phyloP scores from a whole-genome alignment of 345 rosid species.

The Populus ilicifolia region DNA sequence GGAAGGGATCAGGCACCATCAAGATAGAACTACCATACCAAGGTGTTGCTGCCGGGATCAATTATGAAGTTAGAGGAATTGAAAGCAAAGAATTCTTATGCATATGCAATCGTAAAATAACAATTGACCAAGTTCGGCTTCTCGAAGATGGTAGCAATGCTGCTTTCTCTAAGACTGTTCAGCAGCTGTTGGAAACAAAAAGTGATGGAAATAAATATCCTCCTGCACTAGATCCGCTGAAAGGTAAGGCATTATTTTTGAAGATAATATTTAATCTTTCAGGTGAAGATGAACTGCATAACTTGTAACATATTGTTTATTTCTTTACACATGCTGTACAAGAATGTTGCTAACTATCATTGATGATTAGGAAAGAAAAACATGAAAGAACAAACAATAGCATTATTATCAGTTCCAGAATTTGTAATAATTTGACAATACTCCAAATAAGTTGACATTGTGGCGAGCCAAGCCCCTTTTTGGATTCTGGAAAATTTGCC shows the following conservation, averaged over 20 bases:
- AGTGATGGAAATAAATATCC: constrained; percentile 67
- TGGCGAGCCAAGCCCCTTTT: no score
- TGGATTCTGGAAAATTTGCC: no score
- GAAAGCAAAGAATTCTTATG: constrained; percentile 60
- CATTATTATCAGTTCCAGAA: background rate
- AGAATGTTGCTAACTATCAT: background rate
- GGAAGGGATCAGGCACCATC: constrained; percentile 63
- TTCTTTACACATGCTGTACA: background rate
- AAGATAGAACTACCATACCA: constrained; percentile 61
- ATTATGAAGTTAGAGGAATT: constrained; percentile 73
- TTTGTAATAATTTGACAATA: no score
- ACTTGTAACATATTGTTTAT: background rate
- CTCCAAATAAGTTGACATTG: no score
- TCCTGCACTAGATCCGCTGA: constrained; percentile 67
- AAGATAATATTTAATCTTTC: background rate
- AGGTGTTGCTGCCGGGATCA: constrained; percentile 76
- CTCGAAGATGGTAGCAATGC: constrained; percentile 58
- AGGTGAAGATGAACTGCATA: background rate
- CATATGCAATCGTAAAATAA: constrained; percentile 57
- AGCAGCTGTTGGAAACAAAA: constrained; percentile 57
- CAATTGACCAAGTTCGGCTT: constrained; percentile 58
- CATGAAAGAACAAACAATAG: background rate
- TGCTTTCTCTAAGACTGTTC: constrained; percentile 88
- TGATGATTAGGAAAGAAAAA: background rate
- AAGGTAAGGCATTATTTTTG: constrained; percentile 40